These are phyloP conservation scores for Thinopyrum elongatum DNA, from an alignment of 176 grass and related monocot genomes.

Conservation along the genomic window DNA sequence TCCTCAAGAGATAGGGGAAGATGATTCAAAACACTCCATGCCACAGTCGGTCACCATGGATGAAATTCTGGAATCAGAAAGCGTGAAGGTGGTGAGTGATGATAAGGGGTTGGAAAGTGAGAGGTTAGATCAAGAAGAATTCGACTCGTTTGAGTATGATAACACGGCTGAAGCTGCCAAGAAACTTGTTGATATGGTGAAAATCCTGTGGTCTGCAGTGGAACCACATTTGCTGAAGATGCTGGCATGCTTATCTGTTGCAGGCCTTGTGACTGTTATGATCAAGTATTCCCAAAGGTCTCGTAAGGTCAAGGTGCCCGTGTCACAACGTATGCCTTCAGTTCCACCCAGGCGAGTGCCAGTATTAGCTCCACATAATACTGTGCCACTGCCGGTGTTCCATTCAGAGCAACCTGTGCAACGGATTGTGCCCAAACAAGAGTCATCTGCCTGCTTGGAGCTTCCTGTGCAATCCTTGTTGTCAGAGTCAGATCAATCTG, in stretches of 20 bases:
- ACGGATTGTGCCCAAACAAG: not conserved
- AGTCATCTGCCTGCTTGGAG: not conserved
- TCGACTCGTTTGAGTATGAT: conserved; percentile 7
- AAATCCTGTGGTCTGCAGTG: conserved; percentile 13
- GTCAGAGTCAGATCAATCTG: not conserved
- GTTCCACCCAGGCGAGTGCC: not conserved
- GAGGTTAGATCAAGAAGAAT: conserved; percentile 1
- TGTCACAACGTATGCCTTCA: not conserved
- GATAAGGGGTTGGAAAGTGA: not conserved
- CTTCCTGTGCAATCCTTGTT: conserved; percentile 1
- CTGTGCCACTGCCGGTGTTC: not conserved
- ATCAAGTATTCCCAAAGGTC: conserved; percentile 35
- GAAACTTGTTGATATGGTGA: not conserved
- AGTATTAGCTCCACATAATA: conserved; percentile 3
- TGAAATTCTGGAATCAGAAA: not conserved
- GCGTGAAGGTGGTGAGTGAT: not conserved
- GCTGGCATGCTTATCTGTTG: conserved; percentile 28
- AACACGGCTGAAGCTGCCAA: conserved; percentile 35
- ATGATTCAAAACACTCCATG: not conserved
- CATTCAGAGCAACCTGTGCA: not conserved
- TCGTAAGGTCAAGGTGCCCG: not conserved
- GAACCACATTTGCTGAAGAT: conserved; percentile 27
- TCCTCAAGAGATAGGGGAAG: conserved; percentile 4
- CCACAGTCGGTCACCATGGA: not conserved
- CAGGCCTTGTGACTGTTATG: conserved; percentile 17